Conservation (phyloP, 2,329 filamentous ascomycete species). For the Phaeosphaeriaceae sp. region DNA sequence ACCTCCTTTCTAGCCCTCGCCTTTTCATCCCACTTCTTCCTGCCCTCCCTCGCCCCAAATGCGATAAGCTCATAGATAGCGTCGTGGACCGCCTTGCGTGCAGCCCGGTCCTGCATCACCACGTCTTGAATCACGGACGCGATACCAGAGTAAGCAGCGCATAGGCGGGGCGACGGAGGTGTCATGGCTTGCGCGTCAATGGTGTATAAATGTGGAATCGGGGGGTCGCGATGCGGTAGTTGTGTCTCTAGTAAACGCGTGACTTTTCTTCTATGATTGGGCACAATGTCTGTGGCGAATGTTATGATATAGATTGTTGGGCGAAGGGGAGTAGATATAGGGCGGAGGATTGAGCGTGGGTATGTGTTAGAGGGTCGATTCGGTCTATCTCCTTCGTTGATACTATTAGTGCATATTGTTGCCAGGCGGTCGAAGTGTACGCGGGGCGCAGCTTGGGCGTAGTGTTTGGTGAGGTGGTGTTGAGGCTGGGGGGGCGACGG, state of each 20-base stretch:
- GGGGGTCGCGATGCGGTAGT: constrained; percentile 11
- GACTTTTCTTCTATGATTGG: constrained; percentile 4
- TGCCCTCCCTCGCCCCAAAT: constrained; percentile 8
- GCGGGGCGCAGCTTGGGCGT: background rate
- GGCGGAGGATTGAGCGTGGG: background rate
- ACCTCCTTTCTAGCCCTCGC: constrained; percentile 8
- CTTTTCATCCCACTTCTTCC: background rate
- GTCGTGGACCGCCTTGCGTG: constrained; percentile 14
- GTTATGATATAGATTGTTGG: constrained; percentile 36
- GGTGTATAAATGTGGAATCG: constrained; percentile 31
- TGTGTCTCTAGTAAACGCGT: constrained; percentile 17
- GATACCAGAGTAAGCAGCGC: constrained; percentile 31
- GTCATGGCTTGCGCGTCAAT: constrained; percentile 25
- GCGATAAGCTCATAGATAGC: constrained; percentile 20
- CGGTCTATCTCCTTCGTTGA: background rate
- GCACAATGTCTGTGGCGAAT: constrained; percentile 17
- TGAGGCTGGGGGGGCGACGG: background rate
- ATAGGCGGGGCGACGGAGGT: constrained; percentile 19
- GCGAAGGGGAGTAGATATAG: background rate
- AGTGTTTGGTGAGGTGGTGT: background rate
- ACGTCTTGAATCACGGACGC: constrained; percentile 24
- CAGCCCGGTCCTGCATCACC: constrained; percentile 25
- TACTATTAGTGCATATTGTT: background rate
- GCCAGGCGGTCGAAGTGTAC: background rate
- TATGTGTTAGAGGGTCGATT: background rate